Percentiles rank a stretch among this genome's conserved stretches.
These are phyloP conservation scores for Metroxylon sagu DNA, from an alignment of 176 grass and related monocot species.

Conservation along the genomic window DNA sequence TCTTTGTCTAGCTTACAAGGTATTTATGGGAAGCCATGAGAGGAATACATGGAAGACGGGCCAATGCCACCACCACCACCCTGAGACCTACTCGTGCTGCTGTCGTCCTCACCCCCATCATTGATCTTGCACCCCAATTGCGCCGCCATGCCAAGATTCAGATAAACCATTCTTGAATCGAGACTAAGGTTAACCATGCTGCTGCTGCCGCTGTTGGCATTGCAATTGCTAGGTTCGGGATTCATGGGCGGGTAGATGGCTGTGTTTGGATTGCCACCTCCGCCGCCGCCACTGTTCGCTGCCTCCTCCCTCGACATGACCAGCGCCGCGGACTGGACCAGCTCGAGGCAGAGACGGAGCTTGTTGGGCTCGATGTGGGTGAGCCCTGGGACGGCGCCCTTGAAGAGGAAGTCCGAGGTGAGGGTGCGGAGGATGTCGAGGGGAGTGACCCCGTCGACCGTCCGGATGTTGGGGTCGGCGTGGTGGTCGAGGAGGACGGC, in stretches of 20 bases:
- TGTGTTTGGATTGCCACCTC: background rate
- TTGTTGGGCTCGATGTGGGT: conserved; percentile 97
- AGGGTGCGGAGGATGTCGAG: conserved; percentile 91
- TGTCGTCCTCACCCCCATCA: conserved; percentile 40
- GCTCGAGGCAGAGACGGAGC: conserved; percentile 89
- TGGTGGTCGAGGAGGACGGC: conserved; percentile 98
- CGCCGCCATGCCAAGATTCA: conserved; percentile 88
- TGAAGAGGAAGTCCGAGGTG: conserved; percentile 99
- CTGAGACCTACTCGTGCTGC: conserved; percentile 43
- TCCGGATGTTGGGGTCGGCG: conserved; percentile 94
- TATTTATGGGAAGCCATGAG: conserved; percentile 80
- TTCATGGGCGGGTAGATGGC: conserved; percentile 46
- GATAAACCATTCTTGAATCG: conserved; percentile 94
- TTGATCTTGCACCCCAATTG: conserved; percentile 66
- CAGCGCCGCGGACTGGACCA: conserved; percentile 91
- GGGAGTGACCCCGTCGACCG: conserved; percentile 87
- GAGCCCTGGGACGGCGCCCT: conserved; percentile 82
- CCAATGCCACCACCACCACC: conserved; percentile 18
- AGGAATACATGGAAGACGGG: conserved; percentile 65
- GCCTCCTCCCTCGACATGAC: conserved; percentile 96
- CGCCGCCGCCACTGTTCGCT: conserved; percentile 9
- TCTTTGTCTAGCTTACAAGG: conserved; percentile 70
- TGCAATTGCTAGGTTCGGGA: conserved; percentile 29
- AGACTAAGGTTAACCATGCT: conserved; percentile 90
- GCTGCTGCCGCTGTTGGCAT: conserved; percentile 34